Evolutionary conservation across 306 rosid genomes (phyloP), one percentile per base, ranked within the genome.

Genomic region (Lithocarpus polystachyus): DNA sequence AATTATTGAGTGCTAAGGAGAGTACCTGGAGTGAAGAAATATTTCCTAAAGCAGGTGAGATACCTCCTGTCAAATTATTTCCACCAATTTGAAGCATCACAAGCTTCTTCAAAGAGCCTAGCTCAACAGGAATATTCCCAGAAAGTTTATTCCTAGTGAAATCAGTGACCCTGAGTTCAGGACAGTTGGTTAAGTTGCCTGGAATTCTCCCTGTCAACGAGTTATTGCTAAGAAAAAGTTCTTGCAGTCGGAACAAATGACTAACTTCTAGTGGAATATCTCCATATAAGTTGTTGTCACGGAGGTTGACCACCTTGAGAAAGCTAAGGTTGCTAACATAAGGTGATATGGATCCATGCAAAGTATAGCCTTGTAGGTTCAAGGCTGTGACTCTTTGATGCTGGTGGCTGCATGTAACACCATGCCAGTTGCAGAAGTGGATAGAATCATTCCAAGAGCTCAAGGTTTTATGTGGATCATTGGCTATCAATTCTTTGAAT

Each of bases 261-360:
- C 62, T 80, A 9, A 80, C 33, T 35, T 82, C 78, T 37, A 52
- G 83, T 1, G 88, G 89, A 24, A 87, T 79, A 3, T 48, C 31
- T 3, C 86, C 86, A 2, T 51, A 14, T 35, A 84, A 83, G 55
- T 1, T 62, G 37, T 89, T 86, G 35, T 70, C 59, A 1, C 0
- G 0, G 9, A 89, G 76, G 62, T 5, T n/a, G 22, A 89, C 2
- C 35, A 0, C 4, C 51, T 14, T 85, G 0, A 89, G 12, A 56
- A 77, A 79, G 37, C 85, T 43, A 18, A 87, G 80, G 71, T 87
- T 86, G 1, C 88, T 86, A 29, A 84, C 22, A 18, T 59, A 37
- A 31, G 92, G 92, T 19, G 89, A 80, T 75, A 82, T 68, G 26
- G 53, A n/a, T 77, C 92, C 89, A 5, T 23, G 64, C 77, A 88